Percentiles rank a stretch among this genome's conserved stretches.
Evolutionary conservation across 352 stramenopile genomes (phyloP).

Genomic region (Pythium dissimile): DNA sequence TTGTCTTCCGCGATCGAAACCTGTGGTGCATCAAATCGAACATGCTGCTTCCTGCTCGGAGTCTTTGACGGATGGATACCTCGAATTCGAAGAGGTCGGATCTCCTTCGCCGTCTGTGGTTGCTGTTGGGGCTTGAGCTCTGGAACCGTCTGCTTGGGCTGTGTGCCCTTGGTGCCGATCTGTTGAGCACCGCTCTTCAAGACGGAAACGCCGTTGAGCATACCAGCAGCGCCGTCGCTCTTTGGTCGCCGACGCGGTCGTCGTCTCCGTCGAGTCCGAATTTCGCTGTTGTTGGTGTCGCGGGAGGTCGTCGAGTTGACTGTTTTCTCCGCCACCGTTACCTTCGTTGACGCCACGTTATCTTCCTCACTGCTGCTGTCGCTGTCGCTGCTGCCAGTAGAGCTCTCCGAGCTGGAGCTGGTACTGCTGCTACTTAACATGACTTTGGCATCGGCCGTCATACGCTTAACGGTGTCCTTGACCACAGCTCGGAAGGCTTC

Average conservation of each 20-base stretch:
- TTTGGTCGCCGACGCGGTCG: constrained; percentile 20
- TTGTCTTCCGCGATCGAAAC: neutral
- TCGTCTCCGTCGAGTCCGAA: constrained; percentile 15
- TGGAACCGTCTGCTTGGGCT: neutral
- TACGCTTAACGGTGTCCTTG: constrained; percentile 13
- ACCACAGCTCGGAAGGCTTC: neutral
- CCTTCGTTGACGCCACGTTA: constrained; percentile 1
- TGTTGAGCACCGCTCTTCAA: too few species aligned
- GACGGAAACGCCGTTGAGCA: too few species aligned
- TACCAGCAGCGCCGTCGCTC: neutral
- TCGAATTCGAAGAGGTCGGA: constrained; percentile 25
- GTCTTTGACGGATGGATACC: constrained; percentile 5
- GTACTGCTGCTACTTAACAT: constrained; percentile 1
- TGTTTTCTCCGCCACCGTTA: neutral
- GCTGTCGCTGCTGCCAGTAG: neutral
- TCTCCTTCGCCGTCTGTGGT: constrained; percentile 16
- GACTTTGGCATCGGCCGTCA: constrained; percentile 7
- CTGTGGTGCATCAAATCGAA: constrained; percentile 21
- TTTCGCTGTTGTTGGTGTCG: too few species aligned
- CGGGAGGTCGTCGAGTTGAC: too few species aligned
- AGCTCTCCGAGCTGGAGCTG: neutral
- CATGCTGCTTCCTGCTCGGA: constrained; percentile 9
- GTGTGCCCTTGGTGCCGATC: neutral
- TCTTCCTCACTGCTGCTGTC: constrained; percentile 15
- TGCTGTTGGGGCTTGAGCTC: neutral